Conservation (phyloP, 257 asterid species). For the Nicotiana paniculata region DNA sequence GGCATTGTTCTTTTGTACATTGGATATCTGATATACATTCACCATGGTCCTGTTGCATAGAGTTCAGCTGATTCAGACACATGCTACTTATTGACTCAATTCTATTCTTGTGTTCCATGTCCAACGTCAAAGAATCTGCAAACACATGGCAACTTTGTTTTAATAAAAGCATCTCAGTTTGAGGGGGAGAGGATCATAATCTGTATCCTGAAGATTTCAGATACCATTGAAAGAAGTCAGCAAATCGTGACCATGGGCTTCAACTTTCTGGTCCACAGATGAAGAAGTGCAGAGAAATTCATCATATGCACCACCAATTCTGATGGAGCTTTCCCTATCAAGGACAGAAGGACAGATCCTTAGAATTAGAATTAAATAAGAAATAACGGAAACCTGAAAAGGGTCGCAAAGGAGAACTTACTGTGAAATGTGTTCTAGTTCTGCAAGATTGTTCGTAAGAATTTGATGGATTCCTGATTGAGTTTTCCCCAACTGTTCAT, state of each 20-base stretch:
- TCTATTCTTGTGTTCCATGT: constrained; percentile 41
- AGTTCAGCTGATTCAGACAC: constrained; percentile 42
- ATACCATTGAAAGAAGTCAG: constrained; percentile 45
- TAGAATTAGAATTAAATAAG: neutral
- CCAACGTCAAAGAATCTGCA: constrained; percentile 57
- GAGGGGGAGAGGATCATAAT: neutral
- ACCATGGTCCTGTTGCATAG: constrained; percentile 32
- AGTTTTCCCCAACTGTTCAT: constrained; percentile 45
- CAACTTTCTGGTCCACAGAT: constrained; percentile 31
- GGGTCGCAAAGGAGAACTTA: constrained; percentile 29
- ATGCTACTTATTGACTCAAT: constrained; percentile 26
- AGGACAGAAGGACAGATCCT: neutral
- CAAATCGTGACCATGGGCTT: constrained; percentile 26
- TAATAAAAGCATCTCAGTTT: neutral
- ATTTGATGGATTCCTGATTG: constrained; percentile 27
- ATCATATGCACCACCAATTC: constrained; percentile 35
- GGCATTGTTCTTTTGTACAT: constrained; percentile 48
- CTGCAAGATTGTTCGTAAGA: constrained; percentile 28
- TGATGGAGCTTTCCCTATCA: constrained; percentile 40
- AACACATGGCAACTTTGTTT: neutral
- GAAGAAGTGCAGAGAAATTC: constrained; percentile 43
- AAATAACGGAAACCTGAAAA: neutral
- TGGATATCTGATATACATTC: constrained; percentile 42
- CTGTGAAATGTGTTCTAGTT: constrained; percentile 36
- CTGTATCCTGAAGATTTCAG: neutral